Percentiles rank a stretch among this genome's conserved stretches.
phyloP scores from a whole-genome alignment of 306 rosid species.

The Acacia melanoxylon region DNA sequence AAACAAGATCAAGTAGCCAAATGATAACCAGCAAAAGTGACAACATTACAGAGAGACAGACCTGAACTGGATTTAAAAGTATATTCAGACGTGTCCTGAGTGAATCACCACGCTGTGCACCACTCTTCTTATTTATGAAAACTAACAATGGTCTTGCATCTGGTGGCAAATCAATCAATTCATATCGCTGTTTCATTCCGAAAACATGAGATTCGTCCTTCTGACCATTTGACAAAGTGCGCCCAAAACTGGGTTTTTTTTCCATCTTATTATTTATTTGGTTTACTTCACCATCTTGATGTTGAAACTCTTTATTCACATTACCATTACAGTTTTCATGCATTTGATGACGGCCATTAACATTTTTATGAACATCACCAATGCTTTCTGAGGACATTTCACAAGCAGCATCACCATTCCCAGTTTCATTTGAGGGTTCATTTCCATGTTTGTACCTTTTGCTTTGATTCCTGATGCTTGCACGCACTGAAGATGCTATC shows the following conservation, averaged over 20 bases:
- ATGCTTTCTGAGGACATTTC: constrained; percentile 77
- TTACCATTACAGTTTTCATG: constrained; percentile 59
- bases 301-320: constrained; percentile 49
- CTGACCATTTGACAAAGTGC: constrained; percentile 55
- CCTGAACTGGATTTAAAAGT: constrained; percentile 94
- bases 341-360: constrained; percentile 60
- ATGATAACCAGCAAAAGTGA: constrained; percentile 28
- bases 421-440: constrained; percentile 57
- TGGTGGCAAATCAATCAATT: constrained; percentile 77
- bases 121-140: constrained; percentile 97
- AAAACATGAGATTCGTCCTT: constrained; percentile 67
- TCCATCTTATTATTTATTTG: constrained; percentile 47
- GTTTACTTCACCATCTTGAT: constrained; percentile 54
- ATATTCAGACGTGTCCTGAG: constrained; percentile 77
- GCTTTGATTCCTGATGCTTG: constrained; percentile 84
- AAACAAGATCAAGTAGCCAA: constrained; percentile 17
- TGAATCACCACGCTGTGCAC: constrained; percentile 97
- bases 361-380: constrained; percentile 53
- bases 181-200: constrained; percentile 67
- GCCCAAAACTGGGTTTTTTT: constrained; percentile 52
- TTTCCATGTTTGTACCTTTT: constrained; percentile 78
- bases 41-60: constrained; percentile 43
- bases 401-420: constrained; percentile 57
- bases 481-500: constrained; percentile 91
- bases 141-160: constrained; percentile 95